Conservation (phyloP, 202 grass and related monocot species). For the Saccharum hybrid region DNA sequence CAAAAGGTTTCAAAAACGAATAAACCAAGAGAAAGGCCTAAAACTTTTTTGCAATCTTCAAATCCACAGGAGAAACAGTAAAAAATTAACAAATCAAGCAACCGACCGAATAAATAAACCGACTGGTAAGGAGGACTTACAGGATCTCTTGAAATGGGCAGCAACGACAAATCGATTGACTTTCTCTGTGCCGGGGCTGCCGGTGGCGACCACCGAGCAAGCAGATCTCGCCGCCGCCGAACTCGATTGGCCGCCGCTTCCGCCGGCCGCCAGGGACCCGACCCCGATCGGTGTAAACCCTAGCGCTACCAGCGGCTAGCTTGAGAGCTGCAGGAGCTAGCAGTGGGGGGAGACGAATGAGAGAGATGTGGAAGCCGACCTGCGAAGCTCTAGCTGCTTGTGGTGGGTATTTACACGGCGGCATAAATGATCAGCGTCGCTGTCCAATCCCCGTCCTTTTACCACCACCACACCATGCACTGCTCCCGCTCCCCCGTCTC, state of each 20-base stretch:
- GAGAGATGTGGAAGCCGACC: slow-evolving; percentile 57
- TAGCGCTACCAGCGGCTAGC: slow-evolving; percentile 24
- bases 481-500: slow-evolving; percentile 28
- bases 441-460: slow-evolving; percentile 55
- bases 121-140: slow-evolving; percentile 35
- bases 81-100: slow-evolving; percentile 43
- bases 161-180: slow-evolving; percentile 12
- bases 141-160: slow-evolving; percentile 30
- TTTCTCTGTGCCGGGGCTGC: neutral
- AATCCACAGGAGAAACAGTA: slow-evolving; percentile 31
- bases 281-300: slow-evolving; percentile 46
- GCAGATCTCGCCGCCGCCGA: slow-evolving; percentile 46
- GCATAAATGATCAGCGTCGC: slow-evolving; percentile 55
- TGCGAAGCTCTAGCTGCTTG: slow-evolving; percentile 46
- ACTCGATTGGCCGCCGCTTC: neutral
- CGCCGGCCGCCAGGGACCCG: neutral
- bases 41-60: slow-evolving; percentile 5
- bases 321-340: slow-evolving; percentile 19
- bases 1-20: slow-evolving; percentile 6
- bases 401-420: slow-evolving; percentile 44
- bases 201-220: neutral
- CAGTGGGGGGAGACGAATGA: neutral
- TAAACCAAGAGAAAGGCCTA: neutral
- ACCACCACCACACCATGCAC: slow-evolving; percentile 48
- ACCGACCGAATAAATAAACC: neutral